phyloP scores from a whole-genome alignment of 73 alveolate species.

The Paramecium tetraurelia region DNA sequence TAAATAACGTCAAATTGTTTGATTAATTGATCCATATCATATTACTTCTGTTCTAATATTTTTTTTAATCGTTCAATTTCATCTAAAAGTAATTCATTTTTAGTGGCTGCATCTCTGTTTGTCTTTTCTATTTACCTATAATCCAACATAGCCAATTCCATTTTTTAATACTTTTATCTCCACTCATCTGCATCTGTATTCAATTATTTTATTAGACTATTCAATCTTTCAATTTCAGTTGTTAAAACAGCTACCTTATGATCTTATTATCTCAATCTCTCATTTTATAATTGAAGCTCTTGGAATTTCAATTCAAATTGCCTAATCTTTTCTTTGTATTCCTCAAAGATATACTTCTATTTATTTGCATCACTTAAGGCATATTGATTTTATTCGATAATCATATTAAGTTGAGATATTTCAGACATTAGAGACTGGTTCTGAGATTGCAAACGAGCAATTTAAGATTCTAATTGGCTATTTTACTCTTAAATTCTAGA shows the following conservation, averaged over 20 bases:
- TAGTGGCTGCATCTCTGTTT: conserved; percentile 25
- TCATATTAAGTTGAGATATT: not conserved
- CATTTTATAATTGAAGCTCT: not conserved
- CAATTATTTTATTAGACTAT: not conserved
- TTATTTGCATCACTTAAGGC: not conserved
- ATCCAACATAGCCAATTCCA: conserved; percentile 24
- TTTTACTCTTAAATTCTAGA: not conserved
- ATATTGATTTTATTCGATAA: not conserved
- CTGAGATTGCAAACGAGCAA: not conserved
- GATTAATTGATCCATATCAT: not conserved
- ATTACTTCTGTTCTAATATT: conserved; percentile 11
- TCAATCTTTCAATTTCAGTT: conserved; percentile 29
- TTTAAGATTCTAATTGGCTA: not conserved
- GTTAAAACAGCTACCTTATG: conserved; percentile 19
- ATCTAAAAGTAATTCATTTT: not conserved
- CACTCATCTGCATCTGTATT: not conserved
- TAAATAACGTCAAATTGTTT: not conserved
- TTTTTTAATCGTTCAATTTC: conserved; percentile 33
- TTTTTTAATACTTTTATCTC: conserved; percentile 8
- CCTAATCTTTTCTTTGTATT: conserved; percentile 8
- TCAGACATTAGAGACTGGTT: not conserved
- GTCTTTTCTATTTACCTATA: conserved; percentile 41
- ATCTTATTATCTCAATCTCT: conserved; percentile 1
- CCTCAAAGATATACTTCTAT: not conserved
- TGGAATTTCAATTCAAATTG: not conserved